Conservation (phyloP, 2,329 filamentous ascomycete species). For the Aspergillus oerlinghausenensis region DNA sequence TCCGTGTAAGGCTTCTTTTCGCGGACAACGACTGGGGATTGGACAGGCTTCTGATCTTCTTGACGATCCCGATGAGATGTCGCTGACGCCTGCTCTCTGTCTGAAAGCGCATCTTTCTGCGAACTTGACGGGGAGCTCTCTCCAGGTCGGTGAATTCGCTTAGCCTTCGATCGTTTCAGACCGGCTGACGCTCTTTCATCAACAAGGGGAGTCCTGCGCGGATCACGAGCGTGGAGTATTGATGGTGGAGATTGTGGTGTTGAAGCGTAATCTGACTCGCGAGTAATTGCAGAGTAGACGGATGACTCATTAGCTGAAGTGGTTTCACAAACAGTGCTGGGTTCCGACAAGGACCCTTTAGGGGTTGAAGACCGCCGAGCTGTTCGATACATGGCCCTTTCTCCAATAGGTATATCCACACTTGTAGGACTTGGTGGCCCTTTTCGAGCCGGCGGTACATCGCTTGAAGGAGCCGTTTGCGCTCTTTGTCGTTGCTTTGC, state of each 20-base stretch:
- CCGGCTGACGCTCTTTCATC: constrained; percentile 30
- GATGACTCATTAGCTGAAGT: constrained; percentile 26
- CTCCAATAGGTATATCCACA: constrained; percentile 60
- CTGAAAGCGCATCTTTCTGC: constrained; percentile 15
- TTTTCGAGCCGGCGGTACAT: constrained; percentile 28
- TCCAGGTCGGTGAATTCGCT: constrained; percentile 36
- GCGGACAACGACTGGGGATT: constrained; percentile 7
- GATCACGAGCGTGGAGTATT: constrained; percentile 30
- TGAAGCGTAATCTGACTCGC: constrained; percentile 30
- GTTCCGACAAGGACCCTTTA: constrained; percentile 28
- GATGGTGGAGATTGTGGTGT: constrained; percentile 22
- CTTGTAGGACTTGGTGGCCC: constrained; percentile 48
- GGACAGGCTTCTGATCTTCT: constrained; percentile 1
- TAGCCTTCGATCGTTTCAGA: constrained; percentile 39
- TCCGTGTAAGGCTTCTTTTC: constrained; percentile 14
- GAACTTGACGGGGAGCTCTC: constrained; percentile 26
- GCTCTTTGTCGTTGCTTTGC: constrained; percentile 34
- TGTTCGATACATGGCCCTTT: constrained; percentile 46
- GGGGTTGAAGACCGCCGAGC: constrained; percentile 35
- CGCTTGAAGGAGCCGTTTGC: constrained; percentile 17
- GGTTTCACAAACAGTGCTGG: constrained; percentile 26
- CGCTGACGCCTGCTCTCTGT: constrained; percentile 1
- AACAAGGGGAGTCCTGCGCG: constrained; percentile 15
- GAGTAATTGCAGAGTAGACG: constrained; percentile 27
- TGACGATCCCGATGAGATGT: constrained; percentile 8